Conservation (phyloP, 345 rosid species). For the Hevea brasiliensis region DNA sequence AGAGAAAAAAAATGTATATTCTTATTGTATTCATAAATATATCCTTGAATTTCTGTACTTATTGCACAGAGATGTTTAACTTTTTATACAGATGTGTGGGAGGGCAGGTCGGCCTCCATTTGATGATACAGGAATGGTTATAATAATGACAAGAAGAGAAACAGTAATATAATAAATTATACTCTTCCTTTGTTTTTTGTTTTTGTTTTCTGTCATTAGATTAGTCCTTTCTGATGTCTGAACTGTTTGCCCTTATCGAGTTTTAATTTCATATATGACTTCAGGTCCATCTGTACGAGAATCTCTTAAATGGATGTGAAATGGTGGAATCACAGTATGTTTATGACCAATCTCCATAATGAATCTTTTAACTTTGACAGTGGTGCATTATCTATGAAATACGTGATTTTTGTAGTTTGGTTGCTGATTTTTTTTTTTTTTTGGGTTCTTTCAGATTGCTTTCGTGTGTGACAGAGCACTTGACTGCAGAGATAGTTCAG, state of each 20-base stretch:
- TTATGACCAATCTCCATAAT: slow-evolving; percentile 24
- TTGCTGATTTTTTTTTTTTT: slow-evolving; percentile 23
- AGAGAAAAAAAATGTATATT: background rate
- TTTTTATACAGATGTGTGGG: slow-evolving; percentile 75
- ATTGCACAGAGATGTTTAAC: background rate
- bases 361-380: slow-evolving; percentile 2
- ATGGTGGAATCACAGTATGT: slow-evolving; percentile 96
- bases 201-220: slow-evolving; percentile 18
- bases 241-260: slow-evolving; percentile 6
- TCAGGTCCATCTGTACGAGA: slow-evolving; percentile 92
- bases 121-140: slow-evolving; percentile 87
- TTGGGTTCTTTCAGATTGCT: slow-evolving; percentile 71
- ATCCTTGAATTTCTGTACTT: background rate
- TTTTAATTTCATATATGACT: slow-evolving; percentile 21
- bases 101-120: slow-evolving; percentile 99
- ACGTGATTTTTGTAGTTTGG: slow-evolving; percentile 7
- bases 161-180: slow-evolving; percentile 51
- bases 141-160: slow-evolving; percentile 96
- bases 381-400: slow-evolving; percentile 4
- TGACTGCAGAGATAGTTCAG: slow-evolving; percentile 97
- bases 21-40: background rate
- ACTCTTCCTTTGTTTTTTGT: slow-evolving; percentile 11
- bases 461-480: slow-evolving; percentile 84
- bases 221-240: slow-evolving; percentile 4
- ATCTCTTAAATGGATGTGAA: slow-evolving; percentile 91